Evolutionary conservation across 1,139 yeast species (phyloP), one percentile per base, ranked within the genome.

Genomic region (Saccharomyces hybrid): DNA sequence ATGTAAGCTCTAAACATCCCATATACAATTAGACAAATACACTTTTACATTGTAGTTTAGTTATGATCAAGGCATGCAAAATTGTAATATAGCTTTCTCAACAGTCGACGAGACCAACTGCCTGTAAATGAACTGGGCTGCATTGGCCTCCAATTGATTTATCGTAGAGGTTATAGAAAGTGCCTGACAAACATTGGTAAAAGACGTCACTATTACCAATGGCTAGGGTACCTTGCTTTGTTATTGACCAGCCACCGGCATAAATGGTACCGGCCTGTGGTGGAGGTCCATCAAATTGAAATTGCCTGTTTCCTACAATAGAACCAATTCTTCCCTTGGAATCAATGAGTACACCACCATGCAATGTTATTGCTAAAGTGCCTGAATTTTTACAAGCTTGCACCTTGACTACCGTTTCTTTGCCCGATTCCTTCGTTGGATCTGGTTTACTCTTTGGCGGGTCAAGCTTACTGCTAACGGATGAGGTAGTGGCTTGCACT

Each of bases 241-340:
- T 76, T 62, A 84, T 72, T 51, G 86, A 77, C 91, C 91, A 86
- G 62, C 93, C 91, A 58, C 82, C 87, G 70, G 91, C 91, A 73
- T 82, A 84, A 71, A 85, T 82, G 62, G 89, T 78, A 73, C 91
- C 93, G 55, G 91, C 90, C 78, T 86, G 93, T 66, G 91, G 90
- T 74, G 90, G 89, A 64, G 91, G 93, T 71, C 91, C 91, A 70
- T 86, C 93, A 67, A 86, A 86, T 77, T 86, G 93, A 84, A 86
- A 85, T 78, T 86, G 93, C 76, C 85, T 81, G 84, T 85, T 85
- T 59, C 91, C 86, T 65, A 86, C 93, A 72, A 86, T 85, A 56
- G 90, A 81, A 68, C 93, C 93, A 61, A 86, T 75, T 81, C 93
- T 83, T 57, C 88, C 88, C 55, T 74, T 62, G 53, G 78, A 68